Evolutionary conservation across 768 basidiomycete species (phyloP).

Genomic region (Tylopilus balloui): DNA sequence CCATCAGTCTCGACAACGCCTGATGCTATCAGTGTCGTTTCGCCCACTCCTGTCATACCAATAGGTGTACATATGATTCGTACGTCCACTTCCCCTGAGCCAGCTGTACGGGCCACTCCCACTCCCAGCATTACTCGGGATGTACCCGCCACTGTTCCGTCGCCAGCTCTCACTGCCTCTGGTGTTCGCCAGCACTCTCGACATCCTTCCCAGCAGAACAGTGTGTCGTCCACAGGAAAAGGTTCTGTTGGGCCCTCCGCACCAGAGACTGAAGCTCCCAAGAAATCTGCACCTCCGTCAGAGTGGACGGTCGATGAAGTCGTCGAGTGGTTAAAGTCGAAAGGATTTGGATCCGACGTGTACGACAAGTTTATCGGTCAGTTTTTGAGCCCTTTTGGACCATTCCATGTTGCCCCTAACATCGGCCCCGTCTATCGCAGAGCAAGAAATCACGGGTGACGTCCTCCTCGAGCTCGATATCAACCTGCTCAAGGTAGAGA

Average conservation of each 20-base stretch:
- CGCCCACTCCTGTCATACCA: constrained; percentile 24
- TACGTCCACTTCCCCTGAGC: constrained; percentile 20
- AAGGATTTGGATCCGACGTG: constrained; percentile 81
- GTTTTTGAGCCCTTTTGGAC: constrained; percentile 22
- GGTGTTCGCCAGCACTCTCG: constrained; percentile 24
- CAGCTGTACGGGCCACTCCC: constrained; percentile 19
- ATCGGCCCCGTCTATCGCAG: constrained; percentile 38
- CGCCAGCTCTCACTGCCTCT: constrained; percentile 26
- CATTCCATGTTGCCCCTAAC: not conserved
- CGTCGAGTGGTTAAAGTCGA: constrained; percentile 77
- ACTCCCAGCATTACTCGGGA: constrained; percentile 25
- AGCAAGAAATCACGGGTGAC: constrained; percentile 98
- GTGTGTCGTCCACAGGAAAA: constrained; percentile 29
- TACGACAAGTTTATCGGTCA: constrained; percentile 83
- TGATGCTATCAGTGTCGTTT: constrained; percentile 19
- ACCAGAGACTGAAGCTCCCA: constrained; percentile 20
- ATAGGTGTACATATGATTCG: constrained; percentile 20
- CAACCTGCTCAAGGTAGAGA: constrained; percentile 85
- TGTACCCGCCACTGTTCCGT: constrained; percentile 29
- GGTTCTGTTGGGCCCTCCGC: constrained; percentile 17
- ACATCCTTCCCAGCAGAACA: constrained; percentile 42
- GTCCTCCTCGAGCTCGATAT: constrained; percentile 92
- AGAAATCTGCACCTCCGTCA: constrained; percentile 44
- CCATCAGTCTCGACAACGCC: constrained; percentile 30
- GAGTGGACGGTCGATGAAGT: constrained; percentile 91